phyloP scores from a whole-genome alignment of 495 filamentous ascomycete species.

The Acidiella bohemica region DNA sequence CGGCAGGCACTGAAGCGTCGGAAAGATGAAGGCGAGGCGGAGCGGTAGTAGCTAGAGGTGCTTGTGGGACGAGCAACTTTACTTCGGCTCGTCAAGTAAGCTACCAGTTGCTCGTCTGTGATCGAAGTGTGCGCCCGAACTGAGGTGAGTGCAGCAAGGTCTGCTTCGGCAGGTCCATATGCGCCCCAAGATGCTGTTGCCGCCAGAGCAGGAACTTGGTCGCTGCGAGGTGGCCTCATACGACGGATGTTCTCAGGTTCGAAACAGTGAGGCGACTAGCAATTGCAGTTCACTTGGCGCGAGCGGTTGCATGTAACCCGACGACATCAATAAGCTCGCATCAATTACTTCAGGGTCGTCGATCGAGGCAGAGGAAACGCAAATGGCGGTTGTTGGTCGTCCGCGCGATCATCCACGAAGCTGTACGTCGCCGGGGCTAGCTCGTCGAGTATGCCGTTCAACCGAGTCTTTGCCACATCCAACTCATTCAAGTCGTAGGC shows the following conservation, averaged over 20 bases:
- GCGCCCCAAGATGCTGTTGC: slow-evolving; percentile 1
- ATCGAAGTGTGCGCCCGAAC: slow-evolving; percentile 6
- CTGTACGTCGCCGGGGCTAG: too few relatives aligned
- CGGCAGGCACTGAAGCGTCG: slow-evolving; percentile 14
- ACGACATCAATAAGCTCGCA: slow-evolving; percentile 84
- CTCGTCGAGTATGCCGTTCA: too few relatives aligned
- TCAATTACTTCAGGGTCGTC: slow-evolving; percentile 85
- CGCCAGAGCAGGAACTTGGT: slow-evolving; percentile 74
- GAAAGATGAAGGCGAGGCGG: slow-evolving; percentile 19
- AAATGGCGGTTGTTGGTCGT: slow-evolving; percentile 58
- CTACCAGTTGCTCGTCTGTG: slow-evolving; percentile 14
- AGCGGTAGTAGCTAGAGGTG: slow-evolving; percentile 23
- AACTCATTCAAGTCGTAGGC: slow-evolving; percentile 42
- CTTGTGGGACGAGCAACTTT: slow-evolving; percentile 25
- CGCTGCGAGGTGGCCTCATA: slow-evolving; percentile 72
- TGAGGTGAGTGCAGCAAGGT: slow-evolving; percentile 4
- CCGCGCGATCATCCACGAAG: too few relatives aligned
- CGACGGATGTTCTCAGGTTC: slow-evolving; percentile 70
- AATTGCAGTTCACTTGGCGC: slow-evolving; percentile 57
- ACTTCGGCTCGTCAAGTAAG: slow-evolving; percentile 20
- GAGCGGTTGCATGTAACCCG: slow-evolving; percentile 81
- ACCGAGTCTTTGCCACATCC: too few relatives aligned
- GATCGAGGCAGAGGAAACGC: slow-evolving; percentile 62
- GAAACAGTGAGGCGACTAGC: too few relatives aligned
- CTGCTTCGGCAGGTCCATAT: slow-evolving; percentile 1